Conservation (phyloP, 495 filamentous ascomycete genomes). For the Penicillium pulvis region DNA sequence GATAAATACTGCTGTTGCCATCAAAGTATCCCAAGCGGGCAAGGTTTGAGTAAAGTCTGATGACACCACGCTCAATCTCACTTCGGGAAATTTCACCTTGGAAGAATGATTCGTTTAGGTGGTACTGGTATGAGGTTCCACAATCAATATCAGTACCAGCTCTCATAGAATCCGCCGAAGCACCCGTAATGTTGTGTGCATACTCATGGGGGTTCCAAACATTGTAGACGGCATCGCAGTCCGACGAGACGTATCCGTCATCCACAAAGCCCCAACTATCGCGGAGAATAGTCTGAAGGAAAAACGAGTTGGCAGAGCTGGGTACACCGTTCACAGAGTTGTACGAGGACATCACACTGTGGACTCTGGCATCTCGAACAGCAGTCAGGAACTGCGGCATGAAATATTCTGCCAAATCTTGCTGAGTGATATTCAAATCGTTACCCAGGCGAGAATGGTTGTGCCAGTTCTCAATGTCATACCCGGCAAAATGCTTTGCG, state of each 20-base stretch:
- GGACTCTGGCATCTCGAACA: slow-evolving; percentile 54
- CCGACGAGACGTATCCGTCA: slow-evolving; percentile 58
- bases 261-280: slow-evolving; percentile 49
- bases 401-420: slow-evolving; percentile 58
- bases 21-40: slow-evolving; percentile 64
- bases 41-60: slow-evolving; percentile 58
- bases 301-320: slow-evolving; percentile 55
- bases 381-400: slow-evolving; percentile 40
- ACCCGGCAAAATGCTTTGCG: slow-evolving; percentile 66
- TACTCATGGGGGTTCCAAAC: slow-evolving; percentile 60
- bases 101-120: slow-evolving; percentile 51
- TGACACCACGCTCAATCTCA: slow-evolving; percentile 55
- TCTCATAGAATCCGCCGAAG: slow-evolving; percentile 55
- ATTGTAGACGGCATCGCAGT: slow-evolving; percentile 61
- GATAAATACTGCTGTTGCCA: slow-evolving; percentile 46
- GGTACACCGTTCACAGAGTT: slow-evolving; percentile 64
- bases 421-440: slow-evolving; percentile 55
- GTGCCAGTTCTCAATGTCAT: slow-evolving; percentile 65
- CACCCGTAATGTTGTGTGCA: slow-evolving; percentile 42
- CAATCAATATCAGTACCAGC: slow-evolving; percentile 66
- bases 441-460: slow-evolving; percentile 55
- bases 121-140: slow-evolving; percentile 55
- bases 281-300: slow-evolving; percentile 59
- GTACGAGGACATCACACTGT: slow-evolving; percentile 63
- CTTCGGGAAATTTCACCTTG: slow-evolving; percentile 50